Conservation (phyloP, 495 filamentous ascomycete genomes). For the Collariella sp. region DNA sequence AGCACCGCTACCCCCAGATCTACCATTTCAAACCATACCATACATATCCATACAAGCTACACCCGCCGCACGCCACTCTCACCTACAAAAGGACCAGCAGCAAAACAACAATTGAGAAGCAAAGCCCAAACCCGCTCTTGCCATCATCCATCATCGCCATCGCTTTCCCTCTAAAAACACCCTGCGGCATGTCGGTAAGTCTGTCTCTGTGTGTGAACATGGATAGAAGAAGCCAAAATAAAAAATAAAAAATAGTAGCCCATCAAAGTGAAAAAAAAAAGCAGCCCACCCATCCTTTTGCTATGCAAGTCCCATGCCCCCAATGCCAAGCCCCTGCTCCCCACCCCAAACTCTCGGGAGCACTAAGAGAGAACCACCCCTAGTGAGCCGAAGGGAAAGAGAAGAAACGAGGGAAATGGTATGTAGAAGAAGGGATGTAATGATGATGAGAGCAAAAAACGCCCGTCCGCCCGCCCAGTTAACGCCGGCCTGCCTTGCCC, state of each 20-base stretch:
- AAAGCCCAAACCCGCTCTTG: no score
- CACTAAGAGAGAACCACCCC: background rate
- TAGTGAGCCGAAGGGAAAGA: background rate
- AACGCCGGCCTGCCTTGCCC: background rate
- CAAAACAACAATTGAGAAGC: background rate
- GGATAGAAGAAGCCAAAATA: no score
- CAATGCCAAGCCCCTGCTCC: background rate
- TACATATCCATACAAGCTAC: constrained; percentile 1
- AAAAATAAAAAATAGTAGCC: background rate
- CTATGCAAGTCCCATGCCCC: constrained; percentile 12
- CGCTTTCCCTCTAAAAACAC: constrained; percentile 5
- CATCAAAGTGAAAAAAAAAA: constrained; percentile 1
- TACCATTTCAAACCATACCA: background rate
- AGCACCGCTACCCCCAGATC: background rate
- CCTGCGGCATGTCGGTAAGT: no score
- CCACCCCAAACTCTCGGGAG: background rate
- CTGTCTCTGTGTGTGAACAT: no score
- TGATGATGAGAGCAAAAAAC: background rate
- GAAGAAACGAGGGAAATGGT: background rate
- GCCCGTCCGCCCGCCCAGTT: background rate
- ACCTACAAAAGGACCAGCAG: background rate
- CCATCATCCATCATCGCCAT: background rate
- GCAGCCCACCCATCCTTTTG: constrained; percentile 13
- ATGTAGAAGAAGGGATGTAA: constrained; percentile 3
- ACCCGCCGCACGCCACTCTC: background rate